Conservation (phyloP, 805 yeast genomes). For the Cyberlindnera mrakii region DNA sequence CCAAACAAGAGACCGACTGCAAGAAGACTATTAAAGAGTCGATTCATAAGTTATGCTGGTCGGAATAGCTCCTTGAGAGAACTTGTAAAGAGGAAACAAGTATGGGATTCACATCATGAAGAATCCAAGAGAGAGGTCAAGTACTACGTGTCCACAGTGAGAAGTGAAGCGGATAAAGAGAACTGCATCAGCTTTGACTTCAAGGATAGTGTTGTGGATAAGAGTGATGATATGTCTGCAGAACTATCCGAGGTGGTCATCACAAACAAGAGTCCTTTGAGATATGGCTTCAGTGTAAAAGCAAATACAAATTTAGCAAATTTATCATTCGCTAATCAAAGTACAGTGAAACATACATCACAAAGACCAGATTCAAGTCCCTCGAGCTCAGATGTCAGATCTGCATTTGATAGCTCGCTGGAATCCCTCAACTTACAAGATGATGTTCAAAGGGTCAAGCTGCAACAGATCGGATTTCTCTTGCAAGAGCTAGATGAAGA, state of each 20-base stretch:
- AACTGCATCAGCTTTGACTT: constrained; percentile 19
- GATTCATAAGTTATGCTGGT: constrained; percentile 37
- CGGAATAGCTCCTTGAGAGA: constrained; percentile 28
- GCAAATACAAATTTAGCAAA: constrained; percentile 9
- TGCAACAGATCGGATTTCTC: constrained; percentile 11
- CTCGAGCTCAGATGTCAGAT: not conserved
- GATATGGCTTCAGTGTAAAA: constrained; percentile 4
- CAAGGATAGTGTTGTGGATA: constrained; percentile 8
- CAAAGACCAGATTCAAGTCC: not conserved
- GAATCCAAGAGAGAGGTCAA: constrained; percentile 3
- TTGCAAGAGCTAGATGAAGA: constrained; percentile 14
- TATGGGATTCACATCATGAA: constrained; percentile 30
- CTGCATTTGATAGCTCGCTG: constrained; percentile 6
- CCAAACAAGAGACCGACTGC: constrained; percentile 67
- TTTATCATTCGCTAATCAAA: not conserved
- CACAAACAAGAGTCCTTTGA: constrained; percentile 16
- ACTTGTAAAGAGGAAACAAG: constrained; percentile 37
- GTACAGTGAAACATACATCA: not conserved
- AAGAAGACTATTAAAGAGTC: constrained; percentile 46
- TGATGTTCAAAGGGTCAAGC: constrained; percentile 10
- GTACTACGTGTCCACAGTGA: constrained; percentile 28
- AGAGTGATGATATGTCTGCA: not conserved
- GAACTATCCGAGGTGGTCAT: constrained; percentile 18
- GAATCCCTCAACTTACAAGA: constrained; percentile 5
- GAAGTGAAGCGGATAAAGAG: constrained; percentile 2